Conservation (phyloP, 1,284 basidiomycete species). For the Irpex sp. region DNA sequence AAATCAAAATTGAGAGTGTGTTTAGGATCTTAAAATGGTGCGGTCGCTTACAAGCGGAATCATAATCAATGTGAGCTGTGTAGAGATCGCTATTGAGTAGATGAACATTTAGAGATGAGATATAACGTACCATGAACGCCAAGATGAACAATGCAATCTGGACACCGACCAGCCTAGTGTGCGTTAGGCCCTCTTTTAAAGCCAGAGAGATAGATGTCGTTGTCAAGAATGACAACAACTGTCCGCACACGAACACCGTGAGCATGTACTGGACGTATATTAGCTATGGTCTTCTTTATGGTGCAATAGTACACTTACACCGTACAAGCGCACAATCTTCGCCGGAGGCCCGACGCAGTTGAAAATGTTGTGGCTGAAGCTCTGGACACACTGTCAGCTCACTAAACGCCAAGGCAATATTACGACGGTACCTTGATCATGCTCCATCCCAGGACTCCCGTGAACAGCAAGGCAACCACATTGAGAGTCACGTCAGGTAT, state of each 20-base stretch:
- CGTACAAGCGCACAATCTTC: conserved; percentile 46
- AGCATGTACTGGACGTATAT: conserved; percentile 42
- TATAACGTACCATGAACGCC: conserved; percentile 36
- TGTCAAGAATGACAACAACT: conserved; percentile 48
- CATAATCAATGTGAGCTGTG: conserved; percentile 50
- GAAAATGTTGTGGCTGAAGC: conserved; percentile 46
- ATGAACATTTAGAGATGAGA: neutral
- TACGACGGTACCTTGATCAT: conserved; percentile 37
- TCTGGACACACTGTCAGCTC: too few relatives aligned
- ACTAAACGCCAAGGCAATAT: too few relatives aligned
- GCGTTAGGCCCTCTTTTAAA: conserved; percentile 41
- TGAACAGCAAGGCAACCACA: conserved; percentile 38
- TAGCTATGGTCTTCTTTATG: neutral
- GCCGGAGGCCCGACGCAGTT: conserved; percentile 50
- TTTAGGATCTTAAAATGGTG: neutral
- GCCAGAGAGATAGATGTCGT: conserved; percentile 41
- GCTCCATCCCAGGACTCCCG: conserved; percentile 41
- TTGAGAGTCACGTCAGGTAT: conserved; percentile 49
- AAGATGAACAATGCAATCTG: conserved; percentile 44
- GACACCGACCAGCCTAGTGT: conserved; percentile 32
- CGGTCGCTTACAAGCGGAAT: conserved; percentile 29
- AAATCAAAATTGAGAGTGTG: neutral
- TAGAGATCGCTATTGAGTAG: neutral
- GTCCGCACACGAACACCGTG: conserved; percentile 51
- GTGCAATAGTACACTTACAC: conserved; percentile 28